These are phyloP conservation scores for Vitis amurensis DNA, from an alignment of 164 flowering plant genomes.

Conservation along the genomic window DNA sequence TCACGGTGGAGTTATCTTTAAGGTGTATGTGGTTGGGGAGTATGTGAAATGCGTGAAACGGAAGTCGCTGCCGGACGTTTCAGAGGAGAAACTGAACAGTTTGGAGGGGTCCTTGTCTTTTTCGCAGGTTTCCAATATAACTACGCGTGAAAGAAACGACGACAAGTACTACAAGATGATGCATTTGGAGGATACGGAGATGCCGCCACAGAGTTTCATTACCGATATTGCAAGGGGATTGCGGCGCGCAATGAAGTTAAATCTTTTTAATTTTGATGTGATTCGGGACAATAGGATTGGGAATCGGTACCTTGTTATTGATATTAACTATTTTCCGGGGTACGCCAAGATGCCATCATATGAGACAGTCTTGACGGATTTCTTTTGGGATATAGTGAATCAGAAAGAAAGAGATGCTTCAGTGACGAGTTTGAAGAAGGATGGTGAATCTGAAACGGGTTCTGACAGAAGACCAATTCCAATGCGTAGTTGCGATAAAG, in stretches of 20 bases:
- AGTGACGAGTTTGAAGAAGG: constrained; percentile 9
- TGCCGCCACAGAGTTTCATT: constrained; percentile 68
- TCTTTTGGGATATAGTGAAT: constrained; percentile 50
- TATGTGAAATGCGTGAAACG: constrained; percentile 72
- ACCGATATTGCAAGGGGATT: constrained; percentile 56
- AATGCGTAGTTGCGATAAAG: constrained; percentile 19
- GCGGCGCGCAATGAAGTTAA: constrained; percentile 44
- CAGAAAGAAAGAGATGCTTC: constrained; percentile 12
- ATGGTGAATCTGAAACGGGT: constrained; percentile 1
- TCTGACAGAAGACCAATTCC: background rate
- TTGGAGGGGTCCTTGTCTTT: constrained; percentile 55
- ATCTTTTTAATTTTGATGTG: constrained; percentile 81
- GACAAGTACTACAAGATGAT: constrained; percentile 42
- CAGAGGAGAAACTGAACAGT: constrained; percentile 57
- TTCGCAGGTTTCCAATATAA: constrained; percentile 75
- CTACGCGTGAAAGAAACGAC: constrained; percentile 30
- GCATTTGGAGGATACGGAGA: constrained; percentile 55
- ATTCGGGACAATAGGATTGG: constrained; percentile 67
- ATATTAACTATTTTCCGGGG: constrained; percentile 86
- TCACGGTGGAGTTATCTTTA: constrained; percentile 87
- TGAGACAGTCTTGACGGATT: constrained; percentile 71
- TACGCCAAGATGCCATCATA: constrained; percentile 82
- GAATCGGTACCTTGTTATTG: constrained; percentile 67
- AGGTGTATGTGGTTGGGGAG: constrained; percentile 80
- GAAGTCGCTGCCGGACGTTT: constrained; percentile 73